Evolutionary conservation across 208 protist genomes (phyloP), one percentile per base, ranked within the genome.

Genomic region (Vickermania ingenoplastis): DNA sequence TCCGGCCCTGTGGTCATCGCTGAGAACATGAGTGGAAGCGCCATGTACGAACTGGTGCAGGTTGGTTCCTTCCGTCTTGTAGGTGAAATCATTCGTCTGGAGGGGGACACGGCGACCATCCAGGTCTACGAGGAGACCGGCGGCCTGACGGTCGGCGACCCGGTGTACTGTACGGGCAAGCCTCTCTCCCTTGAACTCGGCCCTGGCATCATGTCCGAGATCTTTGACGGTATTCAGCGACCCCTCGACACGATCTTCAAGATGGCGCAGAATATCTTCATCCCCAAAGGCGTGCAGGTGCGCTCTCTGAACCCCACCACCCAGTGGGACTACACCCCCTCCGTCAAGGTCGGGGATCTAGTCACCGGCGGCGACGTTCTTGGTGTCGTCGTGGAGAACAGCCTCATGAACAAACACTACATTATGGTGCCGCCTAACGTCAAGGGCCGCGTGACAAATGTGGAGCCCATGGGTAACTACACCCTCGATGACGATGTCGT

Each of bases 161-260:
- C 97, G 52, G 98, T 99, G 2, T 85, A 96, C 53, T 92, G 98
- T 65, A 99, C 99, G 11, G 97, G 97, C 54, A 97, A 98, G 81
- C 98, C 98, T 31, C 91, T 99, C 2, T 99, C 97, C 36, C 96
- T 99, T 13, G 97, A 99, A 77, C 89, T 99, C 27, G 99, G 99
- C 69, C 99, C 99, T 41, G 99, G 98, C 74, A 94, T 99, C 61
- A 97, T 99, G 87, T 95, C 92, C 14, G 92, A 96, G 61, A 99
- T 99, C 73, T 99, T 99, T 73, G 99, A 99, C 67, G 99, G 99
- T 75, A 99, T 99, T 87, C 99, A 99, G 91, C 95, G 99, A 52
- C 99, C 99, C 50, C 90, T 99, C 41, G 88, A 99, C 73, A 96
- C 83, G 29, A 99, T 99, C 79, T 97, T 92, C 68, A 87, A 98